Conservation (phyloP, 2,329 filamentous ascomycete genomes). For the Calonectria leucothoes region DNA sequence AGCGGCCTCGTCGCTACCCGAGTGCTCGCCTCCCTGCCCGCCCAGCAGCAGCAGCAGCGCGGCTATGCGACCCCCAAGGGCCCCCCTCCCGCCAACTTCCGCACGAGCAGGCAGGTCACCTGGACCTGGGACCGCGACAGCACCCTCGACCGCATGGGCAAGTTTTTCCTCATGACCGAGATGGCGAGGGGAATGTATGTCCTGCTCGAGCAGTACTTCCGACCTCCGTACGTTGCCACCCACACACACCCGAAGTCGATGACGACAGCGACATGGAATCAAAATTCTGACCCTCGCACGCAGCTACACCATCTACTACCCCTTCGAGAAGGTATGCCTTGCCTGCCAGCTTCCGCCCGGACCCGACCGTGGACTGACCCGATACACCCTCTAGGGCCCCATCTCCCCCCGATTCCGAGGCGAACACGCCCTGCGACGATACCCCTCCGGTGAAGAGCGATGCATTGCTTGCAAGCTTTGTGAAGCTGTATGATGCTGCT, state of each 20-base stretch:
- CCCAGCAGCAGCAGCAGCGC: conserved; percentile 43
- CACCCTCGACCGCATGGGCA: conserved; percentile 84
- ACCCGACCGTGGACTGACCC: conserved; percentile 31
- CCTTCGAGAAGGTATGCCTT: conserved; percentile 85
- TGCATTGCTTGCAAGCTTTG: conserved; percentile 99
- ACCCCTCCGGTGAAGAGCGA: conserved; percentile 97
- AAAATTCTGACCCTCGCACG: conserved; percentile 28
- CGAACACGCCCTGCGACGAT: conserved; percentile 95
- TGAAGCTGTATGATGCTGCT: conserved; percentile 74
- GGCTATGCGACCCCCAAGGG: conserved; percentile 78
- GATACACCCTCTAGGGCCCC: conserved; percentile 73
- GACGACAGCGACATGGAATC: not conserved
- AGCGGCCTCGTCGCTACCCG: conserved; percentile 33
- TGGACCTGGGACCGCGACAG: conserved; percentile 87
- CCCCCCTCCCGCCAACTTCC: conserved; percentile 83
- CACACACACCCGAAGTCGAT: not conserved
- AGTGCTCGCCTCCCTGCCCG: conserved; percentile 30
- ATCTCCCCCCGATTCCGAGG: conserved; percentile 98
- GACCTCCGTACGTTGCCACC: conserved; percentile 88
- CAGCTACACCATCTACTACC: conserved; percentile 98
- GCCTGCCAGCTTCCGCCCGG: not conserved
- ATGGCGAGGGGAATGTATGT: conserved; percentile 99
- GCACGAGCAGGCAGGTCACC: conserved; percentile 76
- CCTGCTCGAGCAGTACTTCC: conserved; percentile 96
- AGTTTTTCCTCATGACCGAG: conserved; percentile 96